Percentiles rank a stretch among this genome's conserved stretches.
phyloP scores from a whole-genome alignment of 1,284 basidiomycete species.

The Ceratobasidium sp. region DNA sequence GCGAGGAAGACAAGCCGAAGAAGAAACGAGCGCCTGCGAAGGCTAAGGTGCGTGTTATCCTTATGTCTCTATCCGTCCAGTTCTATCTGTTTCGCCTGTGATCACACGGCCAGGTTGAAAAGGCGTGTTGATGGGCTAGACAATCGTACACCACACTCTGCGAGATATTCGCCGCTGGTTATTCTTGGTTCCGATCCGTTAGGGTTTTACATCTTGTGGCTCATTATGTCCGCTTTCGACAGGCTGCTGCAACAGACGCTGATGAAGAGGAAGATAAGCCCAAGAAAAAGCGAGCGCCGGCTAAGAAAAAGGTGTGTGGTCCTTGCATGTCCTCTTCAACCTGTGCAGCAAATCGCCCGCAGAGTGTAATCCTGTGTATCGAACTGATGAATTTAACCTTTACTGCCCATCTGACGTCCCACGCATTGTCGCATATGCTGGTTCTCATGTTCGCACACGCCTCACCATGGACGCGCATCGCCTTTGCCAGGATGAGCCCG shows the following conservation, averaged over 20 bases:
- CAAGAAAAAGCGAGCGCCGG: constrained; percentile 53
- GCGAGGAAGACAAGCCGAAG: constrained; percentile 57
- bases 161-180: no score
- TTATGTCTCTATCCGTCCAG: not conserved
- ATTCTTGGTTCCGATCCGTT: not conserved
- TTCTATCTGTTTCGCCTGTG: not conserved
- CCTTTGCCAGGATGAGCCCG: not conserved
- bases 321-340: not conserved
- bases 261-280: constrained; percentile 56
- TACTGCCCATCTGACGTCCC: not conserved
- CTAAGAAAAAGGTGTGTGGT: constrained; percentile 44
- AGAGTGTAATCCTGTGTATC: no score
- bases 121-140: not conserved
- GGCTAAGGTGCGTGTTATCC: constrained; percentile 28
- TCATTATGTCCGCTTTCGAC: constrained; percentile 43
- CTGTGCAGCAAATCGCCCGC: not conserved
- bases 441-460: not conserved
- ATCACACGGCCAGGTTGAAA: not conserved
- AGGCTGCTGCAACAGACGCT: constrained; percentile 48
- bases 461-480: not conserved
- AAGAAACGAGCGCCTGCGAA: constrained; percentile 50
- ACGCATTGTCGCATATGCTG: not conserved
- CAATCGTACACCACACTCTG: no score
- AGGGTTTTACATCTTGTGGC: not conserved
- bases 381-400: not conserved